Evolutionary conservation across 352 stramenopile species (phyloP).

Genomic region (Pythium apleroticum): DNA sequence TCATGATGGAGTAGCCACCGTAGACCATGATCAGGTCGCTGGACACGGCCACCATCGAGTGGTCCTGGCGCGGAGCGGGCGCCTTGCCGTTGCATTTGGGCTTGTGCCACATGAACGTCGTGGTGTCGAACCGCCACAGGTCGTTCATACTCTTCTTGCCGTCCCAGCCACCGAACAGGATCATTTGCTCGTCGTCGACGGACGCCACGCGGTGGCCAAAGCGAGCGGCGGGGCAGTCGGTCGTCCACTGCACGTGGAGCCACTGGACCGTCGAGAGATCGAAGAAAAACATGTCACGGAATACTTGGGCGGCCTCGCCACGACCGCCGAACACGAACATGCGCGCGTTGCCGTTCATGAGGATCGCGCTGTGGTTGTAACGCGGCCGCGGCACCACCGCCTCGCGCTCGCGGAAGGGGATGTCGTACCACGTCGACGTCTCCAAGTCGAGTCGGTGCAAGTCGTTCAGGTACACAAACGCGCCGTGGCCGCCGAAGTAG

Average conservation of each 20-base stretch:
- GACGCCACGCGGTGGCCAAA: constrained; percentile 67
- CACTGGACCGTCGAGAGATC: constrained; percentile 82
- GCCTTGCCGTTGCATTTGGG: constrained; percentile 61
- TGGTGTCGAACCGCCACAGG: constrained; percentile 71
- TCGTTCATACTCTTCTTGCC: constrained; percentile 74
- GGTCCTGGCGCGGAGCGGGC: constrained; percentile 69
- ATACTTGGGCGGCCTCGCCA: constrained; percentile 42
- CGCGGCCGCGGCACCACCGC: constrained; percentile 58
- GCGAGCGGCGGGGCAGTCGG: constrained; percentile 66
- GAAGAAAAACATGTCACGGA: constrained; percentile 89
- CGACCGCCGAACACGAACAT: constrained; percentile 85
- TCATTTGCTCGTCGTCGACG: constrained; percentile 73
- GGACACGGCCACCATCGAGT: constrained; percentile 56
- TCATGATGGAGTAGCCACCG: constrained; percentile 69
- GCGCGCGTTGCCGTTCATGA: constrained; percentile 57
- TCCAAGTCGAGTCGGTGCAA: constrained; percentile 85
- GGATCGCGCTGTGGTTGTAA: constrained; percentile 85
- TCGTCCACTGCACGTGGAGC: constrained; percentile 86
- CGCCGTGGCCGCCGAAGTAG: constrained; percentile 81
- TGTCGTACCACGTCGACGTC: constrained; percentile 72
- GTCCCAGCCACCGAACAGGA: constrained; percentile 90
- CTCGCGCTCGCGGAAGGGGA: constrained; percentile 49
- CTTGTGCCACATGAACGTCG: constrained; percentile 71
- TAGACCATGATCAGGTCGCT: constrained; percentile 58
- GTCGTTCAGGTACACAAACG: constrained; percentile 91